phyloP scores from a whole-genome alignment of 495 filamentous ascomycete genomes.

The Hyaloscypha hepaticicola region DNA sequence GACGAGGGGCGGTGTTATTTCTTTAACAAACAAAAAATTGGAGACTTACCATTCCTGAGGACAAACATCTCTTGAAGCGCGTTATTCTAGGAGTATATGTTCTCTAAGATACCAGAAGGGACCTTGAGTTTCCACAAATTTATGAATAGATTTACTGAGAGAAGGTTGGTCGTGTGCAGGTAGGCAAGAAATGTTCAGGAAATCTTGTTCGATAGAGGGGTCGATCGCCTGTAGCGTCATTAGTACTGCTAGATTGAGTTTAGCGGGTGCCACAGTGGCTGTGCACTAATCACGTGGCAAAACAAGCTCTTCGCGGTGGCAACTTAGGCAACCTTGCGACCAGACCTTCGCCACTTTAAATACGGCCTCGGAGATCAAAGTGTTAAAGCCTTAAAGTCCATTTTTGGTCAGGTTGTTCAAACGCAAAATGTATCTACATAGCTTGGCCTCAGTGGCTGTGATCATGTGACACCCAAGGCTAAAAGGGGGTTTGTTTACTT shows the following conservation, averaged over 20 bases:
- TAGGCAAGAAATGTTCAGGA: not conserved
- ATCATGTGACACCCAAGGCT: too few species aligned
- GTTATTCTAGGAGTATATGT: not conserved
- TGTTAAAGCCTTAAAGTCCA: too few species aligned
- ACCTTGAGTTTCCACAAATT: not conserved
- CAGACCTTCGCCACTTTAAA: not conserved
- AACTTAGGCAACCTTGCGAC: not conserved
- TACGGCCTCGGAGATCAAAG: not conserved
- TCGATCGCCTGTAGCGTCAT: slow-evolving; percentile 6
- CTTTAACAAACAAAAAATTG: slow-evolving; percentile 30
- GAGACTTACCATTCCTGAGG: slow-evolving; percentile 62
- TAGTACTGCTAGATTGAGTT: not conserved
- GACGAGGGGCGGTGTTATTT: slow-evolving; percentile 32
- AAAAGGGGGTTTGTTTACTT: too few species aligned
- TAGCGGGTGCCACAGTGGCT: not conserved
- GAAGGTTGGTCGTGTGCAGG: not conserved
- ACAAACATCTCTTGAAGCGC: slow-evolving; percentile 57
- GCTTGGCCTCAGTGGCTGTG: too few species aligned
- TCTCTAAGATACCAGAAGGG: not conserved
- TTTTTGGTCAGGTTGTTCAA: too few species aligned
- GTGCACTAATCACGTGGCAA: not conserved
- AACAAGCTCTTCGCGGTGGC: not conserved
- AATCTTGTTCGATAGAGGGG: slow-evolving; percentile 14
- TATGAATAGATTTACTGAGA: not conserved
- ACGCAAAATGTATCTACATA: too few species aligned